A percentile compares a stretch with the other conserved stretches of the same genome.
These are phyloP conservation scores for Artemisia tridentata DNA, from an alignment of 129 eudicot species.

Conservation along the genomic window DNA sequence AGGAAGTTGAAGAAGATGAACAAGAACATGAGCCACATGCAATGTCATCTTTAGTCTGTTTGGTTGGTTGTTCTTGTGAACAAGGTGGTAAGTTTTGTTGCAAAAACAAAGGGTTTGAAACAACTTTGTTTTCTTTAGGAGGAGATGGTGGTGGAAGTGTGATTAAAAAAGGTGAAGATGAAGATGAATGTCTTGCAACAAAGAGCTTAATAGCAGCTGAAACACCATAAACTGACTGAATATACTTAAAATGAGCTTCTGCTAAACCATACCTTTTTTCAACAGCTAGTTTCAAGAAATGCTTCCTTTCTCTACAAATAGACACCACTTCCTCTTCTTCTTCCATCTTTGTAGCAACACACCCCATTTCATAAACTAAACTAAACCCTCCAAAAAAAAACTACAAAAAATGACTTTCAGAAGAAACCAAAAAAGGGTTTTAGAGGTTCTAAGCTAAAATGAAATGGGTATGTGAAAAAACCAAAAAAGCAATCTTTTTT, in stretches of 20 bases:
- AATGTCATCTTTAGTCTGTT: slow-evolving; percentile 42
- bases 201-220: slow-evolving; percentile 80
- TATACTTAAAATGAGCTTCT: slow-evolving; percentile 83
- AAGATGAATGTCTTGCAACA: slow-evolving; percentile 80
- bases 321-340: slow-evolving; percentile 83
- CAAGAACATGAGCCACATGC: slow-evolving; percentile 46
- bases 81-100: slow-evolving; percentile 47
- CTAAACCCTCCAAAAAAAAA: slow-evolving; percentile 1
- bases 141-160: slow-evolving; percentile 79
- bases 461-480: slow-evolving; percentile 25
- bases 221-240: slow-evolving; percentile 74
- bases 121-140: slow-evolving; percentile 51
- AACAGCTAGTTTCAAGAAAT: slow-evolving; percentile 68
- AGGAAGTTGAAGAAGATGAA: slow-evolving; percentile 44
- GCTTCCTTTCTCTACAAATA: slow-evolving; percentile 92
- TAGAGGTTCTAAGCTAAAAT: slow-evolving; percentile 11
- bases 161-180: slow-evolving; percentile 72
- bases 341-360: slow-evolving; percentile 90
- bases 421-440: slow-evolving; percentile 3
- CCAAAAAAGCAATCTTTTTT: slow-evolving; percentile 7
- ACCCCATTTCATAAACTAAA: slow-evolving; percentile 53
- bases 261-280: slow-evolving; percentile 83
- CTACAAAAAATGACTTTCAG: slow-evolving; percentile 21
- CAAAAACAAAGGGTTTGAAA: slow-evolving; percentile 87
- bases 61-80: slow-evolving; percentile 36